Base-by-base conservation (phyloP, 148 eudicot species). In the Arctostaphylos glauca region DNA sequence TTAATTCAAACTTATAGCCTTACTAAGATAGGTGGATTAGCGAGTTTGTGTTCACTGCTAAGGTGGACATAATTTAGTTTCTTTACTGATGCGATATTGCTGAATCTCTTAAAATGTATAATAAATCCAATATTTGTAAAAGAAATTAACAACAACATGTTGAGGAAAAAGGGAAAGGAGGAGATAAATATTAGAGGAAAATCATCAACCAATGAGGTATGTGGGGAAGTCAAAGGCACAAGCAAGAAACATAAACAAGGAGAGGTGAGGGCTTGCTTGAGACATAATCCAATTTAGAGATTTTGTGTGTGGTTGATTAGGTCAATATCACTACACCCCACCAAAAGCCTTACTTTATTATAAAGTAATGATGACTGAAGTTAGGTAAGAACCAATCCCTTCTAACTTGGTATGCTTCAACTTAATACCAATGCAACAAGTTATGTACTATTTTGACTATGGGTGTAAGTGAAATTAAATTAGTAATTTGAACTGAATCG, bases 281-380 rank as follows among this genome's bases (percentile, higher is more conserved):
- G 70, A 64, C 70, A 64, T 64, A 64, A 64, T 23, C 70, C 15
- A 64, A 10, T 64, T 5, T 10, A 31, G 70, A 64, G 70, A 64
- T 3, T 64, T 31, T 31, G 38, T 23, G 14, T 64, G 10, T 56
- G 31, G 31, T 7, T 7, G 81, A 49, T 48, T 44, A 14, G 46
- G 82, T 66, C 82, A 80, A 79, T 23, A 64, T 49, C 79, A 64
- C 47, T 66, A 25, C 82, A 21, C 74, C 74, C 74, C 74, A 18
- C 59, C 55, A 43, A 78, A 3, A 41, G 68, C 56, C 70, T 64
- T 48, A 48, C 55, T 80, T 80, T 64, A 5, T 44, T 47, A 48
- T 15, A 44, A 64, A 62, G 73, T 48, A 44, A 80, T 6, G 74
- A 16, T 48, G 55, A n/a, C 10, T 23, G 41, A 64, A 8, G 19